A percentile compares a stretch with the other conserved stretches of the same genome.
phyloP scores from a whole-genome alignment of 1,284 basidiomycete species.

The Cutaneotrichosporon spelunceum region DNA sequence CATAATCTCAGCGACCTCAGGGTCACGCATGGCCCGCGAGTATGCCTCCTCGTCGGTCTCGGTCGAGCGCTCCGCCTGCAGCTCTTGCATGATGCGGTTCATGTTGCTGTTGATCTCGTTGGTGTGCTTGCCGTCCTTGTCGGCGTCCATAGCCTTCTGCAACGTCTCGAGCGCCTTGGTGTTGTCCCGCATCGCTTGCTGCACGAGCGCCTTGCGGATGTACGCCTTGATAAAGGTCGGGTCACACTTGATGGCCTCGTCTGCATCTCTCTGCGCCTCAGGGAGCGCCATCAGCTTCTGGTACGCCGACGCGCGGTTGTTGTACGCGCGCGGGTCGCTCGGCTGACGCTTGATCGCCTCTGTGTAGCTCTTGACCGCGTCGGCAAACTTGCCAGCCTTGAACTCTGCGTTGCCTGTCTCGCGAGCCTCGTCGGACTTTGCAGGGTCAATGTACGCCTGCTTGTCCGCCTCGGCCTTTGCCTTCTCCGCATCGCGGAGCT shows the following conservation, averaged over 20 bases:
- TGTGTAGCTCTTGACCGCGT: slow-evolving; percentile 87
- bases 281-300: slow-evolving; percentile 90
- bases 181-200: slow-evolving; percentile 88
- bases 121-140: slow-evolving; percentile 72
- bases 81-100: slow-evolving; percentile 73
- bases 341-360: slow-evolving; percentile 97
- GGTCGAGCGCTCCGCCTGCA: slow-evolving; percentile 73
- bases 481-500: slow-evolving; percentile 80
- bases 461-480: slow-evolving; percentile 71
- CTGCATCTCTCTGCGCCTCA: slow-evolving; percentile 93
- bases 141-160: slow-evolving; percentile 69
- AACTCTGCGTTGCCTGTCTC: slow-evolving; percentile 90
- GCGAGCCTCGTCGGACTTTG: slow-evolving; percentile 74
- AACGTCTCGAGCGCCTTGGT: slow-evolving; percentile 77
- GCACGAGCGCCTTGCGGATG: slow-evolving; percentile 85
- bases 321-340: slow-evolving; percentile 84
- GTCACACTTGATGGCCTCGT: slow-evolving; percentile 90
- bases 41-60: slow-evolving; percentile 94
- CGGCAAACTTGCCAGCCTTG: slow-evolving; percentile 86
- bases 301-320: slow-evolving; percentile 95
- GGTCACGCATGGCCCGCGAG: slow-evolving; percentile 92
- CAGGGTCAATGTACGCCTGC: slow-evolving; percentile 85
- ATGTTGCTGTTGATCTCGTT: slow-evolving; percentile 76
- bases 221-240: slow-evolving; percentile 90
- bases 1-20: slow-evolving; percentile 75